Evolutionary conservation across 805 yeast species (phyloP), one percentile per base, ranked within the genome.

Genomic region (Saccharomycopsis synnaedendra): DNA sequence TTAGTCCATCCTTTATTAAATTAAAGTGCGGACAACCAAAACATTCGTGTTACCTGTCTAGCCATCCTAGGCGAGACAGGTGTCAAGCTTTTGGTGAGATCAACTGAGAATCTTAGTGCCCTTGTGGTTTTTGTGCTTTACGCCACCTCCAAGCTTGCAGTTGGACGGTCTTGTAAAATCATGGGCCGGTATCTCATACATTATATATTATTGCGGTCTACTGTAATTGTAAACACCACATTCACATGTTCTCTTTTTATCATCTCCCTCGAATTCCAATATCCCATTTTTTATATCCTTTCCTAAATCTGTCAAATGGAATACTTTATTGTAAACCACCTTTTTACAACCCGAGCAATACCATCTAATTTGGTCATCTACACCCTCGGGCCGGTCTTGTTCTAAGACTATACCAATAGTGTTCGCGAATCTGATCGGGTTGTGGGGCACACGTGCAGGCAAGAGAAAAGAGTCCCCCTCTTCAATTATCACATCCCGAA

Each of bases 381-480:
- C 66, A 1, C 76, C 85, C 44, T 66, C 67, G 0, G 96, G 95
- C 55, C 97, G 71, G 60, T 87, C 95, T 64, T 89, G 96, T 59
- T 89, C 97, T 11, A 89, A 83, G 2, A 89, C 97, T 40, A 89
- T 68, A 0, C 97, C 97, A 11, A 89, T 80, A 0, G 96, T 87
- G 57, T 89, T 69, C 3, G 82, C 83, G 61, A 76, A 89, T 57
- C 97, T 70, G 5, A 85, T 90, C 0, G 97, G 97, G 56, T 81
- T 84, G 62, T 89, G 97, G 1, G 97, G 97, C 3, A 76, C 74
- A 59, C 85, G 85, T 0, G 81, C 81, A 7, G 96, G 96, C 27
- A 88, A 72, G 55, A 89, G 66, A 59, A 85, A 89, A n/a, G 93
- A 80, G 55, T 85, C 95, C 5, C 95, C 95, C 58, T 89, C 96